phyloP scores from a whole-genome alignment of 164 flowering plant genomes.

The Umbilicus rupestris region DNA sequence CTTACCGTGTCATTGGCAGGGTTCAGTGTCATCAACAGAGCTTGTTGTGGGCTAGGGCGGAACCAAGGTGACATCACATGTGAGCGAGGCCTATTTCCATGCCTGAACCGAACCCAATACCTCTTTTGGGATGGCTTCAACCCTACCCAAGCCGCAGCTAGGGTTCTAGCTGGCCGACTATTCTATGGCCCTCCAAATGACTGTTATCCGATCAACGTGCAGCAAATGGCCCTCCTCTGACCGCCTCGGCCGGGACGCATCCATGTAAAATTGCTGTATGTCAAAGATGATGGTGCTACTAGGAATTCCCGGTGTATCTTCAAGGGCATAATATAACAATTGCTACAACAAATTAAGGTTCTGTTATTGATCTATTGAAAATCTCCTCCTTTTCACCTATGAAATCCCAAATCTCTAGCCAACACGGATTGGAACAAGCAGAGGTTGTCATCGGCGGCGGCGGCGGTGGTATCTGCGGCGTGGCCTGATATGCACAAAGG shows the following conservation, averaged over 20 bases:
- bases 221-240: slow-evolving; percentile 39
- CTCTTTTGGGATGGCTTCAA: slow-evolving; percentile 80
- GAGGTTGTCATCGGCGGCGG: too few relatives aligned
- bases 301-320: too few relatives aligned
- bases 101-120: slow-evolving; percentile 38
- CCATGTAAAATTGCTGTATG: neutral
- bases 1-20: too few relatives aligned
- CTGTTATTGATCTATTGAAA: too few relatives aligned
- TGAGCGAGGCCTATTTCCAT: slow-evolving; percentile 39
- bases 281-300: neutral
- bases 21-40: slow-evolving; percentile 38
- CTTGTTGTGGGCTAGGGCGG: slow-evolving; percentile 56
- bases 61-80: slow-evolving; percentile 38
- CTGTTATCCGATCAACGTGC: slow-evolving; percentile 55
- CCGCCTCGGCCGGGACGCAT: neutral
- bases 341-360: too few relatives aligned
- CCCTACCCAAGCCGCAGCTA: slow-evolving; percentile 49
- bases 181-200: slow-evolving; percentile 45
- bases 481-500: too few relatives aligned
- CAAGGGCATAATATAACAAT: too few relatives aligned
- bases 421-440: too few relatives aligned
- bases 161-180: slow-evolving; percentile 41
- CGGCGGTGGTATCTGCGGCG: too few relatives aligned
- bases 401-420: too few relatives aligned
- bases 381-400: too few relatives aligned